Conservation (phyloP, 73 alveolate genomes). For the Effrenium voratum region DNA sequence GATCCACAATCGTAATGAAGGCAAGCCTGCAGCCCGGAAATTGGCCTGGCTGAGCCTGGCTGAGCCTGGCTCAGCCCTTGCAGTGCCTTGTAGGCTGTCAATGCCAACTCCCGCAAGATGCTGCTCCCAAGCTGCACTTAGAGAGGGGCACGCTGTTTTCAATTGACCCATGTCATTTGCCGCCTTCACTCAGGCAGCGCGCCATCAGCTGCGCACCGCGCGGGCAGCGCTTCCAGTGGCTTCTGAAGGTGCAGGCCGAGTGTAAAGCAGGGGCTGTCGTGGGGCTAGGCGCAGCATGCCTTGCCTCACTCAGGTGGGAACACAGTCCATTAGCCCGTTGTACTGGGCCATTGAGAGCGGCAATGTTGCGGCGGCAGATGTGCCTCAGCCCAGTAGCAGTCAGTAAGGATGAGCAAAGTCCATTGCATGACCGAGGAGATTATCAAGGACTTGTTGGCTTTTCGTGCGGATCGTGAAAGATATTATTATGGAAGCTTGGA, state of each 20-base stretch:
- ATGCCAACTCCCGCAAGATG: constrained; percentile 80
- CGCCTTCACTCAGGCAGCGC: constrained; percentile 21
- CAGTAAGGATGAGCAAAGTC: background rate
- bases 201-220: constrained; percentile 94
- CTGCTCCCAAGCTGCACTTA: constrained; percentile 7
- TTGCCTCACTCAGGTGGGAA: constrained; percentile 30
- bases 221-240: constrained; percentile 91
- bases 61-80: background rate
- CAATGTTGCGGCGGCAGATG: constrained; percentile 78
- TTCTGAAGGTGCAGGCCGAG: constrained; percentile 73
- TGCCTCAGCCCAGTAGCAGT: background rate
- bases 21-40: background rate
- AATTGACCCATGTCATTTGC: background rate
- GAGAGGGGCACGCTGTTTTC: no score
- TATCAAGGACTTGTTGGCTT: constrained; percentile 57
- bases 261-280: no score
- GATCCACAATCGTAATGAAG: constrained; percentile 93
- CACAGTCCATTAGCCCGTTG: constrained; percentile 72
- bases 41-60: background rate
- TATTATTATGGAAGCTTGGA: constrained; percentile 52
- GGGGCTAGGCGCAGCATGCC: background rate
- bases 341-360: constrained; percentile 92
- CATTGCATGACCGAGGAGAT: constrained; percentile 24
- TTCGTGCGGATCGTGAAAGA: constrained; percentile 90
- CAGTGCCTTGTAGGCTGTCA: constrained; percentile 23